Evolutionary conservation across 177 flowering plant genomes (phyloP).

Genomic region (Telopea speciosissima): DNA sequence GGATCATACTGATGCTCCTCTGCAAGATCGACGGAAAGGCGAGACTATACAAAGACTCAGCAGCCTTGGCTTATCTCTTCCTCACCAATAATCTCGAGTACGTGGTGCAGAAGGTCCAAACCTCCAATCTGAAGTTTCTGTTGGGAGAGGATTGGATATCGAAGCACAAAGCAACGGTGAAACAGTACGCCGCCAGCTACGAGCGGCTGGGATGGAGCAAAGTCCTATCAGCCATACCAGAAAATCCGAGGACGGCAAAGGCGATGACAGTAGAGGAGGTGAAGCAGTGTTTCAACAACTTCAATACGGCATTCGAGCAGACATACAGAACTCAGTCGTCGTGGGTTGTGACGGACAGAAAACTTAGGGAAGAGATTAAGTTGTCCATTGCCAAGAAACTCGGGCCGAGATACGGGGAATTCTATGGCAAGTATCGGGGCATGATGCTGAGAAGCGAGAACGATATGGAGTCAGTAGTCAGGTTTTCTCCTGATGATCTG

Average conservation of each 20-base stretch:
- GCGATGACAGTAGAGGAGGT: conserved; percentile 23
- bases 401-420: conserved; percentile 36
- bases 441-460: conserved; percentile 7
- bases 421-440: conserved; percentile 35
- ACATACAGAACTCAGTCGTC: conserved; percentile 43
- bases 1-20: conserved; percentile 34
- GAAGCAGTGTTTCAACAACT: conserved; percentile 29
- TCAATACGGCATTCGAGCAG: conserved; percentile 57
- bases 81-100: too few species aligned
- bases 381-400: conserved; percentile 41
- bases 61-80: conserved; percentile 50
- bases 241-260: conserved; percentile 25
- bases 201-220: too few species aligned
- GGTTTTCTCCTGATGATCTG: conserved; percentile 70
- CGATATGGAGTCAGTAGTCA: conserved; percentile 30
- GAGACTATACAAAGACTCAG: conserved; percentile 58
- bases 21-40: conserved; percentile 36
- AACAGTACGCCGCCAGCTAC: too few species aligned
- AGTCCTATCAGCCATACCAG: conserved; percentile 12
- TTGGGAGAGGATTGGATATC: too few species aligned
- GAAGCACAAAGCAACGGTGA: too few species aligned
- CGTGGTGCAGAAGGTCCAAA: too few species aligned
- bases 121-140: too few species aligned
- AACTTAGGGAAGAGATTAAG: conserved; percentile 62
- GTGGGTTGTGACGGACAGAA: conserved; percentile 66